Base-by-base conservation (phyloP, 257 asterid species). In the Solanum sitiens region DNA sequence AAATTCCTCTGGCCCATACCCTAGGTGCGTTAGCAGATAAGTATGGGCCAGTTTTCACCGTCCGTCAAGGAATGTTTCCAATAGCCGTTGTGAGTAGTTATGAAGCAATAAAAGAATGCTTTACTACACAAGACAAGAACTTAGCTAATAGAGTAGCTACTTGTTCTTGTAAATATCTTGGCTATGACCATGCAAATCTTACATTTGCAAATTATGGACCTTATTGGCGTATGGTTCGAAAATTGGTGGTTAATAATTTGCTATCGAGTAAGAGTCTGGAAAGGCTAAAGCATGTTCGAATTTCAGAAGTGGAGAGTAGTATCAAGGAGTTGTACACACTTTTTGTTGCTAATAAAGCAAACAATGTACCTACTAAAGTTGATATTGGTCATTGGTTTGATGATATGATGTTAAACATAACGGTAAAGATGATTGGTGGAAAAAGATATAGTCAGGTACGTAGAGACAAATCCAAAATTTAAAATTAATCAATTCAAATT, bases 141-240 rank as follows among this genome's bases (percentile, higher is more conserved):
- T 59, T 83, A 32, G 86, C 86, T 56, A 65, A 61, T 53, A 37
- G 86, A 61, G 53, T 65, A 35, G 72, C 86, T 7, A 83, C 86
- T 20, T 83, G 86, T 83, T 61, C 86, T 33, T 59, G 87, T 11
- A 61, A 88, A 1, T 47, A 73, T 39, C 39, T 91, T 71, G 83
- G 90, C 23, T 90, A 90, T 70, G 72, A 90, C 44, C 73, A 67
- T 44, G 91, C 91, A 88, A 87, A 82, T 74, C 88, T 91, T 72
- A 87, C 86, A 3, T 80, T 90, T 76, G 33, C 91, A 37, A 90
- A 89, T 27, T 70, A 91, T 68, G 90, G 91, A 2, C 45, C 91
- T 0, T 91, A 90, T 40, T 90, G 91, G 91, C 89, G 91, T 5
- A 88, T 86, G 87, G 23, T 90, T 11, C 91, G 92, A 15, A 91